Conservation (phyloP, 2,329 filamentous ascomycete species). For the Diaporthe sp. region DNA sequence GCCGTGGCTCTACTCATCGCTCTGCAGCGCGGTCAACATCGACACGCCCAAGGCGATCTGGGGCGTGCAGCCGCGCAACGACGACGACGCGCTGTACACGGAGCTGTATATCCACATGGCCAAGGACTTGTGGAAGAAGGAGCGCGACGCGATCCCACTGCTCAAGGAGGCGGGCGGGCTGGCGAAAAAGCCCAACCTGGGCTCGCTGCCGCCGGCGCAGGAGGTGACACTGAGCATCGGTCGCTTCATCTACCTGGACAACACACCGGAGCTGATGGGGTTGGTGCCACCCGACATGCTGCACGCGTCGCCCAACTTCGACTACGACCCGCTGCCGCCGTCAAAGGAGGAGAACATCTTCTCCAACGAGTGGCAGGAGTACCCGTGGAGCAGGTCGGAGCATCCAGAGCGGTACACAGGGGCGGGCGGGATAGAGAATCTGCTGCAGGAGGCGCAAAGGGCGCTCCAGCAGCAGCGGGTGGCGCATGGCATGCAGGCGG, state of each 20-base stretch:
- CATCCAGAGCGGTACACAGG: conserved; percentile 6
- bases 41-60: conserved; percentile 86
- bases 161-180: conserved; percentile 78
- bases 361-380: conserved; percentile 56
- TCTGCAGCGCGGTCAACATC: conserved; percentile 86
- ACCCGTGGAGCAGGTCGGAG: conserved; percentile 56
- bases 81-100: conserved; percentile 77
- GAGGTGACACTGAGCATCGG: conserved; percentile 68
- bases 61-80: conserved; percentile 79
- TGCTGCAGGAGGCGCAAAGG: conserved; percentile 17
- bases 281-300: conserved; percentile 78
- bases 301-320: conserved; percentile 74
- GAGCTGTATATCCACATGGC: conserved; percentile 82
- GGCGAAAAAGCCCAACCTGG: conserved; percentile 59
- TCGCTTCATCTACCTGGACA: conserved; percentile 84
- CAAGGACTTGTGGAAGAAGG: conserved; percentile 89
- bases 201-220: conserved; percentile 54
- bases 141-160: conserved; percentile 73
- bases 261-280: conserved; percentile 78
- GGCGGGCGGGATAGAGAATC: conserved; percentile 19
- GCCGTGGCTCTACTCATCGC: conserved; percentile 86
- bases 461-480: conserved; percentile 21
- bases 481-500: neutral
- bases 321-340: conserved; percentile 88
- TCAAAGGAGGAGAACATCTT: conserved; percentile 67